A percentile compares a stretch with the other conserved stretches of the same genome.
Conservation (phyloP, 2,329 filamentous ascomycete genomes). For the Monosporascus sp. region DNA sequence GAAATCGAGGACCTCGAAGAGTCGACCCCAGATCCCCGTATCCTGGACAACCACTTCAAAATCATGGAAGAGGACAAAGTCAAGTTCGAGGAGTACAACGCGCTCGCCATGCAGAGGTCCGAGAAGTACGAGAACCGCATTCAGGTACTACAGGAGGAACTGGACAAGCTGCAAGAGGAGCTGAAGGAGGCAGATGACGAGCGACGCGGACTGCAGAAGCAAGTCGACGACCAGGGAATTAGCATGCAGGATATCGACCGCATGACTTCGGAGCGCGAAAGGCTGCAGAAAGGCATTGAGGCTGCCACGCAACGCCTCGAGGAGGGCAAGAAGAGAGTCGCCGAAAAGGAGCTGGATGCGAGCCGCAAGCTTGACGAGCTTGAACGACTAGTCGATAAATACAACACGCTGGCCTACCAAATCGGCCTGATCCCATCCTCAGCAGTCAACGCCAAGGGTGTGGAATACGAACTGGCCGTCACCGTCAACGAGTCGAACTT, state of each 20-base stretch:
- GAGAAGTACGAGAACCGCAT: conserved; percentile 83
- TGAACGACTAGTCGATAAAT: conserved; percentile 82
- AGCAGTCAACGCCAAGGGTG: conserved; percentile 78
- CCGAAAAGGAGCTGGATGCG: conserved; percentile 84
- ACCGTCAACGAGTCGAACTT: conserved; percentile 81
- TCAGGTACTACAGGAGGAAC: conserved; percentile 77
- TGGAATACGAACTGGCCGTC: conserved; percentile 78
- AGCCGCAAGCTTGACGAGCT: conserved; percentile 83
- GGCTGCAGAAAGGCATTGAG: conserved; percentile 84
- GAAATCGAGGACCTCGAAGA: conserved; percentile 90
- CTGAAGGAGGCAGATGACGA: conserved; percentile 79
- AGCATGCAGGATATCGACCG: conserved; percentile 98
- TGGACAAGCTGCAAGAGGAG: conserved; percentile 71
- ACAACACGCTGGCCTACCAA: conserved; percentile 92
- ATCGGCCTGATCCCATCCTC: conserved; percentile 83
- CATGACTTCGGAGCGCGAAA: conserved; percentile 93
- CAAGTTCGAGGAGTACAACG: conserved; percentile 95
- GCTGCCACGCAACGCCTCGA: conserved; percentile 70
- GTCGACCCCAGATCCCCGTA: conserved; percentile 73
- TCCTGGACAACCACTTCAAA: conserved; percentile 83
- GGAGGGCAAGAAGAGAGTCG: conserved; percentile 75
- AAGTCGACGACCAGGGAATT: conserved; percentile 88
- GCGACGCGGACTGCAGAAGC: conserved; percentile 70
- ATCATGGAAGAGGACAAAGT: conserved; percentile 90
- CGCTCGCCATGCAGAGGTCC: conserved; percentile 73